Evolutionary conservation across 495 filamentous ascomycete species (phyloP), one percentile per base, ranked within the genome.

Genomic region (Penicillium turbatum): DNA sequence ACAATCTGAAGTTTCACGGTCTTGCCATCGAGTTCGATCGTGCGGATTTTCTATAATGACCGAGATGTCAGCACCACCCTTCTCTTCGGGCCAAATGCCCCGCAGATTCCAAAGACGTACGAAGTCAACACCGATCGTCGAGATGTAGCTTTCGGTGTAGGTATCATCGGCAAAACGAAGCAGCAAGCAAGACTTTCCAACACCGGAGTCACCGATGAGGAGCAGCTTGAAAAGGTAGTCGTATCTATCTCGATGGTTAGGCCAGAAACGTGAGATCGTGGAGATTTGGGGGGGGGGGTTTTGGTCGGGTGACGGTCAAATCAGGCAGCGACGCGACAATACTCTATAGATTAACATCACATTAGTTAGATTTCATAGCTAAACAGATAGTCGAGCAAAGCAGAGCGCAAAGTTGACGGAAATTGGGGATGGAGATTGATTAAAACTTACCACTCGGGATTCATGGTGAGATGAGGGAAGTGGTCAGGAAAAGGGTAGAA

Each of bases 191-290:
- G 95, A 97, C 87, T 98, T 98, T 85, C 93, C 93, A 61, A 97
- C 95, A 79, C 93, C 93, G 65, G 93, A 97, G 72, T 98, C 93
- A 75, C 93, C 93, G 82, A 98, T 98, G 77, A 98, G 89, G 70
- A 98, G 92, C 53, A 98, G 91, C 84, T 98, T 98, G 83, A 98
- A 98, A 64, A 98, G 90, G 72, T 97, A 98, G 71, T 98, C 93
- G 85, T 97, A 98, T 95, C 93, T 97, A 71, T 45, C 43, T 55
- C 15, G 26, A 44, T 44, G 51, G 63, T 75, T 63, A 73, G 71
- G 55, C 53, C 32, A 53, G 38, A 38, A 34, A 42, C 26, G 40
- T 29, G n/a, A 37, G 49, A 57, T 56, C 53, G 53, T 45, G 53
- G 44, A 59, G 17, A 56, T 15, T 39, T 24, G 21, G 21, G 41